phyloP scores from a whole-genome alignment of 202 grass and related monocot species.

The Eragrostis tef region DNA sequence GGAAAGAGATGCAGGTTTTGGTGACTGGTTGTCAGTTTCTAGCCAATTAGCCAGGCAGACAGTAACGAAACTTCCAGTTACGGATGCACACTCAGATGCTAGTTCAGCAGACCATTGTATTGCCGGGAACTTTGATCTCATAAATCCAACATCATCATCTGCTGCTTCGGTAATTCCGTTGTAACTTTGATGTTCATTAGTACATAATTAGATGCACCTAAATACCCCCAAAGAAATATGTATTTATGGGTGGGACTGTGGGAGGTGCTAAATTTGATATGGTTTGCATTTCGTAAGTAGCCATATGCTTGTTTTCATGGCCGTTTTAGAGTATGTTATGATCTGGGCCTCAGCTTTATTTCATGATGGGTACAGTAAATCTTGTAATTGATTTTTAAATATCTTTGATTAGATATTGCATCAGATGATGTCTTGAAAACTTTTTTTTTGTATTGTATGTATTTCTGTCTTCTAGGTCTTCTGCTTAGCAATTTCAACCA shows the following conservation, averaged over 20 bases:
- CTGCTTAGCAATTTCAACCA: not conserved
- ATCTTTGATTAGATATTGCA: not conserved
- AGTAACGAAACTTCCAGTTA: conserved; percentile 43
- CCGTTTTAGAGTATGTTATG: not conserved
- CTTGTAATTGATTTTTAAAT: conserved; percentile 17
- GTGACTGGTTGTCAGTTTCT: conserved; percentile 53
- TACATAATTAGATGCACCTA: not conserved
- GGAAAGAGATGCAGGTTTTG: conserved; percentile 51
- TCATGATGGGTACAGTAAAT: conserved; percentile 14
- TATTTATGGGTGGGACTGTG: not conserved
- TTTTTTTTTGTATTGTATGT: conserved; percentile 1
- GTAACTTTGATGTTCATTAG: not conserved
- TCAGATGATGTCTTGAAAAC: not conserved
- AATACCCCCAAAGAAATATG: not conserved
- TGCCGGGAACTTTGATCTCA: conserved; percentile 46
- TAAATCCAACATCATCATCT: conserved; percentile 51
- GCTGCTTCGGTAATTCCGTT: conserved; percentile 57
- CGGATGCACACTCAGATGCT: conserved; percentile 62
- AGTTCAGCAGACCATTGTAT: conserved; percentile 45
- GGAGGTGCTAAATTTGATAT: conserved; percentile 27
- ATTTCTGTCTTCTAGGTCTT: conserved; percentile 10
- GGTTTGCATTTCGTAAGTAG: conserved; percentile 26
- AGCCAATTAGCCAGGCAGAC: conserved; percentile 52
- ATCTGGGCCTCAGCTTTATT: not conserved
- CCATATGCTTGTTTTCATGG: conserved; percentile 8